These are phyloP conservation scores for Hemerocallis citrina DNA, from an alignment of 106 monocot genomes.

Conservation along the genomic window DNA sequence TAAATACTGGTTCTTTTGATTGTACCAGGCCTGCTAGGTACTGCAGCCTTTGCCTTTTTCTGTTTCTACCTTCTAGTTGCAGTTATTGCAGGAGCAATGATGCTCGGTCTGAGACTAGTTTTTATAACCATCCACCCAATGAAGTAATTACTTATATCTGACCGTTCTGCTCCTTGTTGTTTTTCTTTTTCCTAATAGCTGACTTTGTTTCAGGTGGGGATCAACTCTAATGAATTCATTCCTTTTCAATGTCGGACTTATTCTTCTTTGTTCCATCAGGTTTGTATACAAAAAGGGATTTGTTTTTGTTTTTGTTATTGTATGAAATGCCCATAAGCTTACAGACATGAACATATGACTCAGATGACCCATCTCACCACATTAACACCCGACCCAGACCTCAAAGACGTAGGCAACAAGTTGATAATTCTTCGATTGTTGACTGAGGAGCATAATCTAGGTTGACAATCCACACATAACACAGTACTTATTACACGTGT, in stretches of 20 bases:
- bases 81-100: constrained; percentile 94
- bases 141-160: constrained; percentile 57
- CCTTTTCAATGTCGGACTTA: constrained; percentile 94
- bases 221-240: constrained; percentile 97
- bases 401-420: no score
- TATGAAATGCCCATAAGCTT: no score
- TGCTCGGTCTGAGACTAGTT: constrained; percentile 88
- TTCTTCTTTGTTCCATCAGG: constrained; percentile 97
- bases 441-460: no score
- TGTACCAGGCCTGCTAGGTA: constrained; percentile 78
- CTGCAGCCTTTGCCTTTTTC: constrained; percentile 95
- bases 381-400: no score
- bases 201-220: constrained; percentile 69
- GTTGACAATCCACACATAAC: no score
- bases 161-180: background rate
- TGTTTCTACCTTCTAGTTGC: constrained; percentile 95
- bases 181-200: background rate
- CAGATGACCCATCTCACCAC: no score
- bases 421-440: no score
- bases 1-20: background rate
- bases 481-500: no score
- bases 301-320: no score
- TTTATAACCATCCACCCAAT: constrained; percentile 97
- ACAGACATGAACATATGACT: no score
- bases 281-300: constrained; percentile 21